Evolutionary conservation across 2,329 filamentous ascomycete species (phyloP), one percentile per base, ranked within the genome.

Genomic region (Alternaria burnsii): DNA sequence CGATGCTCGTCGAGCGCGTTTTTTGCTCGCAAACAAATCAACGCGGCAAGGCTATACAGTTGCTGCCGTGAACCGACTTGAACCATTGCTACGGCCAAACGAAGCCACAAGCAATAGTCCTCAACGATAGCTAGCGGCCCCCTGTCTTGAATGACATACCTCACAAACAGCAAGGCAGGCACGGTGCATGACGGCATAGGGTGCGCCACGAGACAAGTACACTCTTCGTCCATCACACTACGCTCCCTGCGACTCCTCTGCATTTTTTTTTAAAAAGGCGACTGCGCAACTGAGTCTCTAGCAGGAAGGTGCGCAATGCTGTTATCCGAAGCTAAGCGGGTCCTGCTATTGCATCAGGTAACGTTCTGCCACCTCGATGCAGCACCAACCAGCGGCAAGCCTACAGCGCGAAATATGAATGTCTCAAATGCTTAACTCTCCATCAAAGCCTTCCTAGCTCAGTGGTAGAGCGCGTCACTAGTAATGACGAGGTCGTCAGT

Each of bases 381-480:
- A 11, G 8, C n/a, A 40, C 16, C 8, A 18, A 11, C 18, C 10
- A 20, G 18, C 7, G n/a, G 8, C 8, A 40, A n/a, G 7, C 20
- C 11, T 22, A 18, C 14, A 4, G 28, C 22, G 20, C 42, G 22
- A 30, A 22, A n/a, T 44, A 56, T 61, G 50, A 59, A 42, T 14
- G 12, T 12, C 5, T n/a, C 5, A 18, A 38, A 58, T 10, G 26
- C 5, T 0, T 6, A 2, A 11, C 8, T 16, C 5, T 28, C 0
- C 47, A 58, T 53, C 48, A 7, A 47, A 44, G 69, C 69, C 69
- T 67, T 71, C 68, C 63, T 71, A 67, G 69, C 69, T 71, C 69
- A 71, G 69, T 71, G 69, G 69, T 71, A 71, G 69, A 71, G 69
- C 69, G 69, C 69, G 69, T 71, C 69, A 71, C 69, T 71, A 71